phyloP scores from a whole-genome alignment of 768 basidiomycete species.

The Psilocybe subaeruginosa region DNA sequence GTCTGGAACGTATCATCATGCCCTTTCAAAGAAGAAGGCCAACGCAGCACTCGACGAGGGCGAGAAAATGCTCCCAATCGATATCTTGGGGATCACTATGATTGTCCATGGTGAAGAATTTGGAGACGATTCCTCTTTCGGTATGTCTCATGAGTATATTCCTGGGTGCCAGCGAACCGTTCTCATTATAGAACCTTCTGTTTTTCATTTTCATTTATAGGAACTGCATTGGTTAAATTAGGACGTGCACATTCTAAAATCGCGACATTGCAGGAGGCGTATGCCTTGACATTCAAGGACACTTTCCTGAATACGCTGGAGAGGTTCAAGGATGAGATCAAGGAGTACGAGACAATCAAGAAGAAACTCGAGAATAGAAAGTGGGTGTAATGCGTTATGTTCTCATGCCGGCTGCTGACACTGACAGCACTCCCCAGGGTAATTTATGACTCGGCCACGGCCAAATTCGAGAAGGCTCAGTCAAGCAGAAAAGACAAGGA shows the following conservation, averaged over 20 bases:
- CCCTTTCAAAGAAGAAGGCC: conserved; percentile 76
- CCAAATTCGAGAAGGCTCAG: conserved; percentile 70
- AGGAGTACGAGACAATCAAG: conserved; percentile 76
- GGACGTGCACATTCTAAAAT: conserved; percentile 87
- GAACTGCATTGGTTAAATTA: conserved; percentile 70
- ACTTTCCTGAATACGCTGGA: conserved; percentile 72
- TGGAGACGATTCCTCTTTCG: conserved; percentile 74
- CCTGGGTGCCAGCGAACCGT: not conserved
- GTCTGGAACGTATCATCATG: conserved; percentile 71
- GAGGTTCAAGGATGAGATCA: conserved; percentile 71
- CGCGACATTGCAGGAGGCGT: conserved; percentile 84
- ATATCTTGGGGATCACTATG: conserved; percentile 86
- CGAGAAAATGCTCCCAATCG: conserved; percentile 77
- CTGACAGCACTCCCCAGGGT: conserved; percentile 44
- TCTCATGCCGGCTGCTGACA: not conserved
- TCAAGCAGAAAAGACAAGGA: conserved; percentile 85
- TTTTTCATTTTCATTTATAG: conserved; percentile 35
- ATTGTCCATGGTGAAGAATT: conserved; percentile 84
- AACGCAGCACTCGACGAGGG: conserved; percentile 61
- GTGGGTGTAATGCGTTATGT: conserved; percentile 39
- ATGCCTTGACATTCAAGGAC: conserved; percentile 71
- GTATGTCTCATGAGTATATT: conserved; percentile 32
- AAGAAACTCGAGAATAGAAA: conserved; percentile 90
- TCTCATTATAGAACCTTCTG: not conserved
- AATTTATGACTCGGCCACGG: conserved; percentile 75